Evolutionary conservation across 2,329 filamentous ascomycete species (phyloP).

Genomic region (Colletotrichum filicis): DNA sequence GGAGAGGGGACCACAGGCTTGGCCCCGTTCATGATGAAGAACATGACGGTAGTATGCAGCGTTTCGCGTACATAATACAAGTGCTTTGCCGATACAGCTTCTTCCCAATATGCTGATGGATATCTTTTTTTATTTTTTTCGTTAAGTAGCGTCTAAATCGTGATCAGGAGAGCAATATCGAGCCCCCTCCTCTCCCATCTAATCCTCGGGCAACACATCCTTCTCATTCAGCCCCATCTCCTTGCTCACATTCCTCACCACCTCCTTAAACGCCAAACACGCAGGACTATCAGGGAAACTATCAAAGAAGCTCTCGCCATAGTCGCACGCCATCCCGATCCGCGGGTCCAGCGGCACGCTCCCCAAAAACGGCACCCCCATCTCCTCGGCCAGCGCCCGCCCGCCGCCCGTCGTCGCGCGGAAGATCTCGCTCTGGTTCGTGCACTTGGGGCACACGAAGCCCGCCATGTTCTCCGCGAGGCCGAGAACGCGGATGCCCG

Average conservation of each 20-base stretch:
- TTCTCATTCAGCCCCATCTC: constrained; percentile 73
- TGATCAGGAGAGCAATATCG: not conserved
- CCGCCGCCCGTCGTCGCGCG: constrained; percentile 91
- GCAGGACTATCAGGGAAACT: constrained; percentile 93
- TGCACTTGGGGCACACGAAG: constrained; percentile 95
- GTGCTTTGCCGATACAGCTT: not conserved
- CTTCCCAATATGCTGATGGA: not conserved
- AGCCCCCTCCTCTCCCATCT: constrained; percentile 17
- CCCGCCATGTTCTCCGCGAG: constrained; percentile 98
- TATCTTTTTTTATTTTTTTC: constrained; percentile 7
- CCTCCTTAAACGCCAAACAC: constrained; percentile 81
- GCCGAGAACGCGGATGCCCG: constrained; percentile 87
- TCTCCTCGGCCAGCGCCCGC: constrained; percentile 81
- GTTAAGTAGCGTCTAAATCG: not conserved
- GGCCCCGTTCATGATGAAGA: not conserved
- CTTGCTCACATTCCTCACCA: constrained; percentile 78
- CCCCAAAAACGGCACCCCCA: constrained; percentile 88
- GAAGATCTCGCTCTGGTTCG: constrained; percentile 86
- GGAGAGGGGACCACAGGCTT: not conserved
- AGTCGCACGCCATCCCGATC: constrained; percentile 97
- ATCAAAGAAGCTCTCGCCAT: constrained; percentile 97
- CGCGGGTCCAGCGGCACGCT: constrained; percentile 91
- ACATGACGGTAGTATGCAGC: not conserved
- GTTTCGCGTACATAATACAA: constrained; percentile 28
- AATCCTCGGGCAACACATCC: constrained; percentile 57